Base-by-base conservation (phyloP, 257 asterid genomes). In the Prunella vulgaris region DNA sequence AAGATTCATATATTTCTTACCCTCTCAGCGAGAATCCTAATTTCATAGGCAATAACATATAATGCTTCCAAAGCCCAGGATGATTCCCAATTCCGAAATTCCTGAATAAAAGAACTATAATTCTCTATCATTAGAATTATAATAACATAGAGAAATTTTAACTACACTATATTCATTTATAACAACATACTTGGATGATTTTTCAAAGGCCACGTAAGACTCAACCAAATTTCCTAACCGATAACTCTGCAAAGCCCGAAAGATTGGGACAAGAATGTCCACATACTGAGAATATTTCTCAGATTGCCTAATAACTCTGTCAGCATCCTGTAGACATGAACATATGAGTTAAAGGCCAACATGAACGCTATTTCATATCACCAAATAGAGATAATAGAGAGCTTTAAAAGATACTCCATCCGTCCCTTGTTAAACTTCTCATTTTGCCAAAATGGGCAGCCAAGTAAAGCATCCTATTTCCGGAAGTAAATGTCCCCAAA, bases 61-160 rank as follows among this genome's bases (percentile, higher is more conserved):
- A 93, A 77, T 21, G 99, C 88, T 82, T 90, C 97, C 88, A 93
- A 77, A 51, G 95, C 99, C 97, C 99, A 93, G 7, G 96, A 88
- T 3, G 96, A 87, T 72, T 93, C 99, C 96, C 97, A 93, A 76
- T 88, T 93, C 44, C 99, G 97, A 75, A 90, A 90, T 78, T 90
- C 99, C 94, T 90, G 99, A 74, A 89, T 79, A 65, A 93, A 90
- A 78, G 96, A 88, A 90, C 99, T 93, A 82, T 37, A 86, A 68
- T 60, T 79, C 75, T 82, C 77, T 79, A 82, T 70, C 71, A 76
- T 84, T 82, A 87, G 78, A 66, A 74, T 68, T 68, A 69, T 52
- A 63, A 63, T 25, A 68, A 32, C 64, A 59, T 24, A 24, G 40
- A 70, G 10, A 69, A 64, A 69, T 27, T 22, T 76, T 14, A 22